Conservation (phyloP, 495 filamentous ascomycete genomes). For the Aspergillus haitiensis region DNA sequence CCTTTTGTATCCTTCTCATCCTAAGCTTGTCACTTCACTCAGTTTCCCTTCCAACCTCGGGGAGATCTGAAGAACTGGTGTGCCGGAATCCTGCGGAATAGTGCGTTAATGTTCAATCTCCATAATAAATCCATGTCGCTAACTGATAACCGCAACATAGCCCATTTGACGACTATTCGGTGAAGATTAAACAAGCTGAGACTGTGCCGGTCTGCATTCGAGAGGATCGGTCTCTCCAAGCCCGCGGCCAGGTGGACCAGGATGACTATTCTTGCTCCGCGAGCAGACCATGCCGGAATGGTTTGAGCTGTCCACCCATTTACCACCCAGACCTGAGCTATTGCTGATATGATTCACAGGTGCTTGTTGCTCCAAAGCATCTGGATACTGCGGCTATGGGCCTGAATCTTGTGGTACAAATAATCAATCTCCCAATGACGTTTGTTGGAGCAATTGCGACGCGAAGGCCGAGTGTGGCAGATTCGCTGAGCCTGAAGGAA, state of each 20-base stretch:
- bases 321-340: neutral
- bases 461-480: constrained; percentile 33
- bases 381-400: constrained; percentile 5
- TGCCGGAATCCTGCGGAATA: neutral
- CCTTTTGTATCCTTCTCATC: neutral
- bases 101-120: neutral
- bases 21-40: neutral
- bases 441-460: constrained; percentile 29
- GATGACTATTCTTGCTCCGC: constrained; percentile 1
- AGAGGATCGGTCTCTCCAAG: neutral
- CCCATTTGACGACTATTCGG: neutral
- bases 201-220: neutral
- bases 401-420: constrained; percentile 1
- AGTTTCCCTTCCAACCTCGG: neutral
- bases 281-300: constrained; percentile 6
- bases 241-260: neutral
- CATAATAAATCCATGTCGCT: neutral
- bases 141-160: neutral
- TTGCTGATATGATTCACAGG: constrained; percentile 4
- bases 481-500: constrained; percentile 19
- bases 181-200: neutral
- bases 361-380: constrained; percentile 1
- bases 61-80: neutral
- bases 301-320: neutral
- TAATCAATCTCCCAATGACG: constrained; percentile 5